Evolutionary conservation across 202 grass and related monocot species (phyloP), one percentile per base, ranked within the genome.

Genomic region (Alloteropsis angusta): DNA sequence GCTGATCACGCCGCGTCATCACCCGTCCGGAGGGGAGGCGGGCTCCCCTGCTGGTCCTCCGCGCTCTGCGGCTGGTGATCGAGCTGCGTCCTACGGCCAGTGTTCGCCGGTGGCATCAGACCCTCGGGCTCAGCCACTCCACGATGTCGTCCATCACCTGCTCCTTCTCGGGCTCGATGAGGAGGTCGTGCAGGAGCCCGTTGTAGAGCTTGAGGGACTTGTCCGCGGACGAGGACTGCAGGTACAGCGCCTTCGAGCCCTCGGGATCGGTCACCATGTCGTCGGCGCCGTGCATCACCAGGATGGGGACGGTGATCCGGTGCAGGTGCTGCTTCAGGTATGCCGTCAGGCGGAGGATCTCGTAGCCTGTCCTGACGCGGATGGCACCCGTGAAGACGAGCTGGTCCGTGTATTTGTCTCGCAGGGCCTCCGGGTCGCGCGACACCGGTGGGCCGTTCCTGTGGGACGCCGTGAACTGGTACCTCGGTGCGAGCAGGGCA

Each of bases 321-420:
- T 72, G 59, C 7, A 95, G 82, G 69, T 89, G 80, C 35, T 85
- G 66, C 73, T 90, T 85, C 75, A 95, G 71, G 65, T 53, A 92
- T 0, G 87, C 81, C 0, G 87, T 91, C 42, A 98, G 80, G 42
- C 85, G 57, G n/a, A 98, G 85, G 81, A 98, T 90, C 85, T 98
- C 95, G 46, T 87, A 93, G 21, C 95, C 92, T 1, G 92, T 98
- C 52, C 87, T 36, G 1, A 98, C 89, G 36, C 95, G 78, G 75
- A 98, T 95, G 0, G 95, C 73, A 11, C 92, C 92, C 0, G 92
- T 98, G 86, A 95, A 98, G 18, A 98, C 92, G 23, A 98, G 80
- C 21, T 68, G 92, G 78, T 95, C 95, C 0, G 92, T 77, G 78
- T 98, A 98, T 35, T 98, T 98, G 9, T 75, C 71, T 21, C 46